Evolutionary conservation across 331 rosid species (phyloP), one percentile per base, ranked within the genome.

Genomic region (Saraca asoca): DNA sequence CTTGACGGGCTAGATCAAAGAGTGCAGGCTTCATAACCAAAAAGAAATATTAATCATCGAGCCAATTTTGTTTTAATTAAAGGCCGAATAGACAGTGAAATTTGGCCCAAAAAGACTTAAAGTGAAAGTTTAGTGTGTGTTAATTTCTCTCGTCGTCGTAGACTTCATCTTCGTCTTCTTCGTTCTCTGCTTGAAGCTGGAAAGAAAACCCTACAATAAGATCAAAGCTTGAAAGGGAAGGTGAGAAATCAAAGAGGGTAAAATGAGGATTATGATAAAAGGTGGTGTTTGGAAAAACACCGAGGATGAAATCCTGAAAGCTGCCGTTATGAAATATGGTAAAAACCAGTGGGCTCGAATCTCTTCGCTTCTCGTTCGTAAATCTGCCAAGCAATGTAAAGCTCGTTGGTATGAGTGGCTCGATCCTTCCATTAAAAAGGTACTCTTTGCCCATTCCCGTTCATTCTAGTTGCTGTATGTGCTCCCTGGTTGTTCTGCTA

Each of bases 351-450:
- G 98, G 98, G 98, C 96, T 77, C 91, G 98, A 16, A 91, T 91
- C 57, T 91, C 98, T 5, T 91, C 98, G 16, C 96, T 88, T 5
- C 85, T 91, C 12, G 96, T 91, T 53, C 96, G 98, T 60, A 91
- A 91, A 81, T 91, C 98, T 9, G 98, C 98, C 5, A 91, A 91
- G 64, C 98, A 91, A 82, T 91, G 98, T 35, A 91, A 91, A 66
- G 98, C 98, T 80, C 96, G 96, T 59, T 91, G 96, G 98, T 91
- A 91, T 7, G 96, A 91, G 75, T 88, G 98, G 96, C 96, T 91
- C 57, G 96, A 91, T 58, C 95, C 98, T 69, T 91, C 98, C 59
- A 91, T 91, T 35, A 91, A 91, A 72, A 91, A 88, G 95, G 97
- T 84, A 16, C 1, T 11, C 6, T 29, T 42, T 24, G 31, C 3